Percentiles rank a stretch among this genome's conserved stretches.
phyloP scores from a whole-genome alignment of 768 basidiomycete genomes.

The Exidia glandulosa region DNA sequence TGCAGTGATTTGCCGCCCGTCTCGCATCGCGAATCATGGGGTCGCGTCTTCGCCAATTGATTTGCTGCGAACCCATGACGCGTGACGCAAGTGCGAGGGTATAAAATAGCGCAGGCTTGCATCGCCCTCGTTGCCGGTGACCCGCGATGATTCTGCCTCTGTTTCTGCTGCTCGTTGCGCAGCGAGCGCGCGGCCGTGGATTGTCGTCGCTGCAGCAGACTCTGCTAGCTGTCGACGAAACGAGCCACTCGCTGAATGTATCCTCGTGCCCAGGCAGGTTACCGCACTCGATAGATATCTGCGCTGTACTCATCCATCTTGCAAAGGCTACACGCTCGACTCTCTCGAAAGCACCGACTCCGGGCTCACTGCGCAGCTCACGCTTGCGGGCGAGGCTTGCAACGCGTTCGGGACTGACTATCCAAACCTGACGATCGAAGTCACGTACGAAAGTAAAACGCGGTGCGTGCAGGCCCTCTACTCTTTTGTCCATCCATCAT shows the following conservation, averaged over 20 bases:
- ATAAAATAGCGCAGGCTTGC: too few relatives aligned
- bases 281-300: background rate
- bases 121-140: too few relatives aligned
- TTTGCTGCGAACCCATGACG: too few relatives aligned
- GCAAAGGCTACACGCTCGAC: slow-evolving; percentile 42
- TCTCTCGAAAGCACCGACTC: slow-evolving; percentile 30
- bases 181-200: background rate
- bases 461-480: slow-evolving; percentile 23
- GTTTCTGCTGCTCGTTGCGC: background rate
- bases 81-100: too few relatives aligned
- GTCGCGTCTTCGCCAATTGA: too few relatives aligned
- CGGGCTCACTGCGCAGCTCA: slow-evolving; percentile 45
- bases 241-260: slow-evolving; percentile 17
- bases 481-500: background rate
- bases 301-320: background rate
- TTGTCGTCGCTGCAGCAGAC: background rate
- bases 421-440: slow-evolving; percentile 45
- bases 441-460: slow-evolving; percentile 50
- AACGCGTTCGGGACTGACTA: slow-evolving; percentile 57
- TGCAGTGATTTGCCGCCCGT: too few relatives aligned
- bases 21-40: too few relatives aligned
- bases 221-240: background rate
- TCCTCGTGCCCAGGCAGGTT: slow-evolving; percentile 21
- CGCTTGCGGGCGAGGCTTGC: slow-evolving; percentile 45
- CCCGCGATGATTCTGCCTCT: too few relatives aligned